Conservation (phyloP, 2,329 filamentous ascomycete genomes). For the Xylaria sp. region DNA sequence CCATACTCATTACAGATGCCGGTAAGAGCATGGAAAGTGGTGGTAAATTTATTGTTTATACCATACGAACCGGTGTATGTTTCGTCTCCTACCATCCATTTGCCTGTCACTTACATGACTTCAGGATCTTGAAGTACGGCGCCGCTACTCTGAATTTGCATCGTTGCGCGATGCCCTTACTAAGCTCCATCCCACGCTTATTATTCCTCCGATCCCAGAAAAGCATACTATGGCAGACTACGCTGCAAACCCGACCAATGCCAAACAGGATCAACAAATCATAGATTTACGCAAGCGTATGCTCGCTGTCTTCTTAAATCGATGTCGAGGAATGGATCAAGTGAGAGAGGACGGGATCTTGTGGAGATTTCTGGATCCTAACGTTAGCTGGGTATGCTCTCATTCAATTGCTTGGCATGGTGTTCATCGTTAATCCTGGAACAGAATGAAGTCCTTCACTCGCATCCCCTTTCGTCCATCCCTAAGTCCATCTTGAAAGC, state of each 20-base stretch:
- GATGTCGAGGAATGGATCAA: constrained; percentile 91
- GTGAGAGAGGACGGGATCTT: constrained; percentile 93
- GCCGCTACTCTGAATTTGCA: constrained; percentile 96
- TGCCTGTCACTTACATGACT: constrained; percentile 33
- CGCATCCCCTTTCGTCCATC: constrained; percentile 88
- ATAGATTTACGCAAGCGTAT: constrained; percentile 97
- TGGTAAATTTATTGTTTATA: constrained; percentile 95
- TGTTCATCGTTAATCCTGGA: constrained; percentile 44
- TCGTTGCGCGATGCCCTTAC: constrained; percentile 90
- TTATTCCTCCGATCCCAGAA: constrained; percentile 96
- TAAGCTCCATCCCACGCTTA: constrained; percentile 90
- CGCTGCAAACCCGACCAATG: constrained; percentile 95
- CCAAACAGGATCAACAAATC: constrained; percentile 96
- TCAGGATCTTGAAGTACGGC: constrained; percentile 92
- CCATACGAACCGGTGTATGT: constrained; percentile 89
- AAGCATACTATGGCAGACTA: constrained; percentile 99
- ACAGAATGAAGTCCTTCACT: constrained; percentile 93
- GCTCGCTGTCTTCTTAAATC: constrained; percentile 93
- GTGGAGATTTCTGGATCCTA: constrained; percentile 97
- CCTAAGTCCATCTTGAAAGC: constrained; percentile 95
- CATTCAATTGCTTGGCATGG: constrained; percentile 1
- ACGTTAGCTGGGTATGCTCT: constrained; percentile 91
- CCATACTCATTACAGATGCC: constrained; percentile 92
- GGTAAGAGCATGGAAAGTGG: constrained; percentile 95
- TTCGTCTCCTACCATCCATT: constrained; percentile 18